phyloP scores from a whole-genome alignment of 306 rosid species.

The Cucumis sativus region DNA sequence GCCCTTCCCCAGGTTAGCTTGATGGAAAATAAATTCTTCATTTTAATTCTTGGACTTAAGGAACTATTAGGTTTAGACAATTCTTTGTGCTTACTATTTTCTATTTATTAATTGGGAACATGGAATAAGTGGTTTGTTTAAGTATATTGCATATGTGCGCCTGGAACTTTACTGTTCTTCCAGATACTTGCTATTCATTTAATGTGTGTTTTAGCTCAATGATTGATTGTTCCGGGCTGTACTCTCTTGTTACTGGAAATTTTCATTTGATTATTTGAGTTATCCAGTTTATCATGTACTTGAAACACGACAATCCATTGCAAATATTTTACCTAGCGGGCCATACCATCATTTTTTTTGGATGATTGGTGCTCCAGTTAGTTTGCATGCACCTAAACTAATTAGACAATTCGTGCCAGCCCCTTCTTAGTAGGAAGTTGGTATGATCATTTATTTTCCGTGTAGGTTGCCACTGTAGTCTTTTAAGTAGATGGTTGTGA shows the following conservation, averaged over 20 bases:
- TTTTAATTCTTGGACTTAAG: background rate
- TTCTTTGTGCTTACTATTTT: background rate
- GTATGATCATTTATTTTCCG: background rate
- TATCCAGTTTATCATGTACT: background rate
- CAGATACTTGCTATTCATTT: background rate
- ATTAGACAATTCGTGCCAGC: background rate
- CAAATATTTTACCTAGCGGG: background rate
- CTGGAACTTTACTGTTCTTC: slow-evolving; percentile 3
- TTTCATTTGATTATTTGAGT: background rate
- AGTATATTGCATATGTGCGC: background rate
- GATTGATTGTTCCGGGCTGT: background rate
- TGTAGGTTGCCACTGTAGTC: background rate
- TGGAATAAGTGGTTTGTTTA: background rate
- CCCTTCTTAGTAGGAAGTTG: background rate
- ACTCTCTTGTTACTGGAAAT: background rate
- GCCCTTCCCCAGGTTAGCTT: slow-evolving; percentile 85
- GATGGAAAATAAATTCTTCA: background rate
- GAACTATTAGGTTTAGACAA: background rate
- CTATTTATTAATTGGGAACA: background rate
- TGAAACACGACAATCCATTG: background rate
- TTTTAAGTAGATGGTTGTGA: background rate
- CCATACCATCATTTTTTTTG: background rate
- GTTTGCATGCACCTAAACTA: background rate
- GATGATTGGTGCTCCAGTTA: background rate
- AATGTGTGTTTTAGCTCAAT: background rate